phyloP scores from a whole-genome alignment of 352 stramenopile species.

The Saprolegnia diclina region DNA sequence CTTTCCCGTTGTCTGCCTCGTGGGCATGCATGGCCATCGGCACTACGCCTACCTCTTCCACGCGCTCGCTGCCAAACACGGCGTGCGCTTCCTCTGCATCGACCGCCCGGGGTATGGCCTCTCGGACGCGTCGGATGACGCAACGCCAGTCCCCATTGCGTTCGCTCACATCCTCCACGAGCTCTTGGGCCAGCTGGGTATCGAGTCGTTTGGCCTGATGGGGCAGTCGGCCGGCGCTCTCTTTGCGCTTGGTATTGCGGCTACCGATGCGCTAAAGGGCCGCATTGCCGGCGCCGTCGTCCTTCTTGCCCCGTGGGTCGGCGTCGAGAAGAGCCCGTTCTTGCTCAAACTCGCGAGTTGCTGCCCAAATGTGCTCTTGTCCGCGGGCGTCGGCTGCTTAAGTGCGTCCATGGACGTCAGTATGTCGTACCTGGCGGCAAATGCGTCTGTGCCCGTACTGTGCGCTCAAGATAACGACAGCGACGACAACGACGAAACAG shows the following conservation, averaged over 20 bases:
- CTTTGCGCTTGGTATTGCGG: not conserved
- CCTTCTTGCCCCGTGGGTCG: not conserved
- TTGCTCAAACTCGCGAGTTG: not conserved
- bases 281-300: not conserved
- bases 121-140: not conserved
- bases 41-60: slow-evolving; percentile 14
- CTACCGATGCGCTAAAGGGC: not conserved
- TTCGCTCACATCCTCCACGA: not conserved
- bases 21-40: slow-evolving; percentile 24
- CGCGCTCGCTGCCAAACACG: not conserved
- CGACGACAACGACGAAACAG: not conserved
- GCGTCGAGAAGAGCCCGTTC: not conserved
- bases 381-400: not conserved
- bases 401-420: slow-evolving; percentile 6
- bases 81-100: not conserved
- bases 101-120: slow-evolving; percentile 3
- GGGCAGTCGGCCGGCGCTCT: not conserved
- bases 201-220: not conserved
- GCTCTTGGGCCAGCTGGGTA: not conserved
- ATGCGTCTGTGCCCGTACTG: not conserved
- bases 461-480: too few species aligned
- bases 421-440: not conserved
- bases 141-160: not conserved
- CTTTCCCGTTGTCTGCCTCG: slow-evolving; percentile 18
- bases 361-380: not conserved